Evolutionary conservation across 495 filamentous ascomycete genomes (phyloP).

Genomic region (Penicillium cataractarum): DNA sequence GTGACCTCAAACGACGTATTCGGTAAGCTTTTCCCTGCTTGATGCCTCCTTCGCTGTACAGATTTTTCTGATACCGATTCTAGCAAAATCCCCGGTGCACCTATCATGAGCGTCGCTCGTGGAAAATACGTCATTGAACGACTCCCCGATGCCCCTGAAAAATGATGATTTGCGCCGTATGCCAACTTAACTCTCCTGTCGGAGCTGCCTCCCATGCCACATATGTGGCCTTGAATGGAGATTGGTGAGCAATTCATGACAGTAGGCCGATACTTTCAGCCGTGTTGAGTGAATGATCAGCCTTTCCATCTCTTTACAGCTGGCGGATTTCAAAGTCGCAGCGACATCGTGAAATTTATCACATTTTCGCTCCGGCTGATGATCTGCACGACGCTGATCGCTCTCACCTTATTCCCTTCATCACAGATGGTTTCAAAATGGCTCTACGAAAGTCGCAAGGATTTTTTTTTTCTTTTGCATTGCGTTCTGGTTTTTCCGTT

Average conservation of each 20-base stretch:
- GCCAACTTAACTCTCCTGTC: background rate
- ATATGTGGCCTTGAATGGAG: background rate
- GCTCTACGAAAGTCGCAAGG: background rate
- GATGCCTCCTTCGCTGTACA: background rate
- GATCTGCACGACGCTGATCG: background rate
- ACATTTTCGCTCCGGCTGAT: background rate
- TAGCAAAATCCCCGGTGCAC: constrained; percentile 48
- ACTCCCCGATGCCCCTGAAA: constrained; percentile 69
- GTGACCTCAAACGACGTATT: constrained; percentile 73
- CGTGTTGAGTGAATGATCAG: background rate
- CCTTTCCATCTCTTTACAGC: background rate
- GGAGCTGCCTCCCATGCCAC: background rate
- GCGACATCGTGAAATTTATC: background rate
- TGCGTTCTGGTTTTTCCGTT: background rate
- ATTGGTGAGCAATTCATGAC: background rate
- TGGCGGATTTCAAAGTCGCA: background rate
- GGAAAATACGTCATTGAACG: constrained; percentile 94
- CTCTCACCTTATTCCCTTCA: background rate
- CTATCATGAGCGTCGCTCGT: constrained; percentile 70
- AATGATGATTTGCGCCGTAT: constrained; percentile 17
- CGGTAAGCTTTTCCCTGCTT: constrained; percentile 36
- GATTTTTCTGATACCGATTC: background rate
- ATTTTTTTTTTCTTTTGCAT: background rate
- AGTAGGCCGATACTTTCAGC: background rate
- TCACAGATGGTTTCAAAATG: background rate